These are phyloP conservation scores for Podospora comata DNA, from an alignment of 495 filamentous ascomycete genomes.

Conservation along the genomic window DNA sequence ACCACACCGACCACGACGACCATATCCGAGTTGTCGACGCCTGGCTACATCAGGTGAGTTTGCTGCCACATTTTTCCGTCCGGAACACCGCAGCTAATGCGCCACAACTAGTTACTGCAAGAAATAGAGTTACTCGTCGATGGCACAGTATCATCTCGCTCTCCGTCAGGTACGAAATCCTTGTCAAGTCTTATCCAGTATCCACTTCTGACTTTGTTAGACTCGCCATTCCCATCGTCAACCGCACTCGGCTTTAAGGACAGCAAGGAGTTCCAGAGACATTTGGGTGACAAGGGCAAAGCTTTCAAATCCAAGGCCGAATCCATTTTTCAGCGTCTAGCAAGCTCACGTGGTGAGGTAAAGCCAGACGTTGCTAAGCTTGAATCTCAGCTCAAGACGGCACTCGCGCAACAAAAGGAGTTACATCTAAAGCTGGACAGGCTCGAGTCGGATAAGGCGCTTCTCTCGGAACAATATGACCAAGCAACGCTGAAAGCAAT, in stretches of 20 bases:
- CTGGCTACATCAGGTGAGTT: constrained; percentile 84
- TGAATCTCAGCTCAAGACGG: constrained; percentile 66
- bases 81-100: constrained; percentile 33
- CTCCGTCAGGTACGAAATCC: constrained; percentile 51
- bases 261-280: constrained; percentile 69
- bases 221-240: constrained; percentile 45
- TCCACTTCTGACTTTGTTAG: constrained; percentile 38
- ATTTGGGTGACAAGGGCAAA: constrained; percentile 60
- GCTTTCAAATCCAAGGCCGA: constrained; percentile 44
- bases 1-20: constrained; percentile 77
- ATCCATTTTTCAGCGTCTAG: constrained; percentile 42
- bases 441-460: constrained; percentile 73
- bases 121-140: constrained; percentile 72
- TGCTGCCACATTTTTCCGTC: constrained; percentile 16
- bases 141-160: constrained; percentile 42
- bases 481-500: constrained; percentile 84
- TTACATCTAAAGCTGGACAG: constrained; percentile 73
- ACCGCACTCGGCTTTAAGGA: constrained; percentile 63
- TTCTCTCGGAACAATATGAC: constrained; percentile 77
- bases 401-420: constrained; percentile 78
- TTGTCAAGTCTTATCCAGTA: constrained; percentile 33
- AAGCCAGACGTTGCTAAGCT: constrained; percentile 66
- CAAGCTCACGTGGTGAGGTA: constrained; percentile 41
- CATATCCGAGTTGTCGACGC: constrained; percentile 84
- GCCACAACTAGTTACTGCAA: constrained; percentile 65